Conservation (phyloP, 2,329 filamentous ascomycete genomes). For the Emydomyces testavorans region DNA sequence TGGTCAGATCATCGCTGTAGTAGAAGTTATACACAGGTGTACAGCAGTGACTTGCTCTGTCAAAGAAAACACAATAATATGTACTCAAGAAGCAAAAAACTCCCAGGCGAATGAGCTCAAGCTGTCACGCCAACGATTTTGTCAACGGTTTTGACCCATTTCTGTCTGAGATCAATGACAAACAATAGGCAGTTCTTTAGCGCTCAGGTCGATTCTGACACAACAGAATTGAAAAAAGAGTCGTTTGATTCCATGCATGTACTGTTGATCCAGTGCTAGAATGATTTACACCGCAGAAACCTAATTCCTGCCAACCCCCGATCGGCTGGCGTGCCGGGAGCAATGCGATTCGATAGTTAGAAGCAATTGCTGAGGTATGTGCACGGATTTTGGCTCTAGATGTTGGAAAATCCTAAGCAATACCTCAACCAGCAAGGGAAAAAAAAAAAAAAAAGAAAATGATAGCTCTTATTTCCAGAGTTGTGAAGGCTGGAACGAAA, state of each 20-base stretch:
- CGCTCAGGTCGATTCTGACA: not conserved
- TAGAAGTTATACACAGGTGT: not conserved
- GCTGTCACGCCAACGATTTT: too few species aligned
- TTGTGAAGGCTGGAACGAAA: not conserved
- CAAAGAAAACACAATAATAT: not conserved
- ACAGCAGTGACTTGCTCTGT: not conserved
- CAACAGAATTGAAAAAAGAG: not conserved
- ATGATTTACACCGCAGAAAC: constrained; percentile 1
- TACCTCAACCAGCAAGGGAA: too few species aligned
- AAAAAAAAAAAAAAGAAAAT: not conserved
- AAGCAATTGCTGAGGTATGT: too few species aligned
- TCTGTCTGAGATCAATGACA: too few species aligned
- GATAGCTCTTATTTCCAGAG: constrained; percentile 4
- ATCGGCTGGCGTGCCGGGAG: too few species aligned
- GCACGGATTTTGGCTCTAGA: too few species aligned
- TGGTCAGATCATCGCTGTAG: not conserved
- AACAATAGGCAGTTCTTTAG: constrained; percentile 1
- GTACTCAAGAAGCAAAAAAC: not conserved
- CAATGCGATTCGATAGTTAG: not conserved
- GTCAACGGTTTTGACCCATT: too few species aligned
- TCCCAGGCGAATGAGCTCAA: too few species aligned
- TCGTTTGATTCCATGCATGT: constrained; percentile 1
- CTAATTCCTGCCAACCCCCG: not conserved
- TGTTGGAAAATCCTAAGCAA: too few species aligned
- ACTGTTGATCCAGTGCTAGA: not conserved